Conservation (phyloP, 2,329 filamentous ascomycete genomes). For the Trichoderma asperellum region DNA sequence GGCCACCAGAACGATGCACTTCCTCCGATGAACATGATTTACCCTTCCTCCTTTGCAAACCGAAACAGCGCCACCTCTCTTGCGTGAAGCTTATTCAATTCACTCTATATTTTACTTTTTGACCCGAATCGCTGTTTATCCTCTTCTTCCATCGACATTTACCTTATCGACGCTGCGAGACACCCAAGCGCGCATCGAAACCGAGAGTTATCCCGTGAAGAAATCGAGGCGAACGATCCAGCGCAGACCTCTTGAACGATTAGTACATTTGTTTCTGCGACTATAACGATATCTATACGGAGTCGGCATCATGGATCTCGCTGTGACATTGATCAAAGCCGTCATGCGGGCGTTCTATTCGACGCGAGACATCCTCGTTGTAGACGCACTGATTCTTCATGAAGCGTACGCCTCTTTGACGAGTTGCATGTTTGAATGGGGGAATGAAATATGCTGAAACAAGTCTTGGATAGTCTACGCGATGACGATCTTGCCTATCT, state of each 20-base stretch:
- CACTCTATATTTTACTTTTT: not conserved
- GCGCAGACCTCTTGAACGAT: not conserved
- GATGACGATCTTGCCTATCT: slow-evolving; percentile 87
- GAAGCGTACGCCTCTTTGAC: slow-evolving; percentile 61
- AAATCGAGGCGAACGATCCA: not conserved
- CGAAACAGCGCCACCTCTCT: not conserved
- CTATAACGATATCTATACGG: not conserved
- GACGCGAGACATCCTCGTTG: slow-evolving; percentile 79
- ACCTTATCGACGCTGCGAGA: not conserved
- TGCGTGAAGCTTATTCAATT: not conserved
- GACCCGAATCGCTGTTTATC: not conserved
- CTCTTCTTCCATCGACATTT: not conserved
- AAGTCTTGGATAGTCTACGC: slow-evolving; percentile 75
- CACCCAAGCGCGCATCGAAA: not conserved
- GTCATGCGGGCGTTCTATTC: slow-evolving; percentile 86
- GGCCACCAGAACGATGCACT: slow-evolving; percentile 8
- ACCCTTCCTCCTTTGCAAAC: not conserved
- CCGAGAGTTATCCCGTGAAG: not conserved
- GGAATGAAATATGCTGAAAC: slow-evolving; percentile 61
- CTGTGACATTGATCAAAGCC: slow-evolving; percentile 81
- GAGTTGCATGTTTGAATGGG: not conserved
- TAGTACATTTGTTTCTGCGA: not conserved
- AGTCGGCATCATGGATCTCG: slow-evolving; percentile 52
- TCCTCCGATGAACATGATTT: slow-evolving; percentile 2
- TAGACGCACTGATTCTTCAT: slow-evolving; percentile 86